phyloP scores from a whole-genome alignment of 257 asterid genomes.

The Orobanche coerulescens region DNA sequence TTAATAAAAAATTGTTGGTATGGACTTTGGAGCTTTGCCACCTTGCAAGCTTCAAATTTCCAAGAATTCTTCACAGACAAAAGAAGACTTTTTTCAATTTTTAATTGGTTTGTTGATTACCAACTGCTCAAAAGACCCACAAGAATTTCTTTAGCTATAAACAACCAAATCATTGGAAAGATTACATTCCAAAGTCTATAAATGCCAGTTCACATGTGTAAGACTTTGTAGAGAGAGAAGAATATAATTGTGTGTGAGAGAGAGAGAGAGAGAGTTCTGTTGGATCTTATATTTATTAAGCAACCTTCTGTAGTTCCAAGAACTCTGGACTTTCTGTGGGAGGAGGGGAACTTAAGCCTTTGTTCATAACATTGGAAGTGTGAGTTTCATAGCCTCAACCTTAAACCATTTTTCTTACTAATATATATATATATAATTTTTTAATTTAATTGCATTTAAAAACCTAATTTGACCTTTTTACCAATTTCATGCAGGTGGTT shows the following conservation, averaged over 20 bases:
- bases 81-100: constrained; percentile 3
- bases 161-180: not conserved
- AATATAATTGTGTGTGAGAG: not conserved
- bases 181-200: constrained; percentile 4
- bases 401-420: not conserved
- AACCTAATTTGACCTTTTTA: not conserved
- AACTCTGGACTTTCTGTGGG: constrained; percentile 2
- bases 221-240: not conserved
- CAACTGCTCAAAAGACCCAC: constrained; percentile 23
- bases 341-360: constrained; percentile 19
- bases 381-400: not conserved
- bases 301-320: constrained; percentile 14
- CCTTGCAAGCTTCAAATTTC: constrained; percentile 18
- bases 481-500: constrained; percentile 6
- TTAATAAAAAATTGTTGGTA: too few species aligned
- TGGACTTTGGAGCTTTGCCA: too few species aligned
- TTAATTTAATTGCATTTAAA: not conserved
- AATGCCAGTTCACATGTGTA: constrained; percentile 40
- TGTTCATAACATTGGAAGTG: constrained; percentile 13
- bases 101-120: not conserved
- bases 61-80: not conserved
- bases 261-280: not conserved
- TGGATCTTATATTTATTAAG: constrained; percentile 25
- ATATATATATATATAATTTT: not conserved
- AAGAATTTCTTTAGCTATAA: not conserved